phyloP scores from a whole-genome alignment of 2,329 filamentous ascomycete genomes.

The Hymenoscyphus scutula region DNA sequence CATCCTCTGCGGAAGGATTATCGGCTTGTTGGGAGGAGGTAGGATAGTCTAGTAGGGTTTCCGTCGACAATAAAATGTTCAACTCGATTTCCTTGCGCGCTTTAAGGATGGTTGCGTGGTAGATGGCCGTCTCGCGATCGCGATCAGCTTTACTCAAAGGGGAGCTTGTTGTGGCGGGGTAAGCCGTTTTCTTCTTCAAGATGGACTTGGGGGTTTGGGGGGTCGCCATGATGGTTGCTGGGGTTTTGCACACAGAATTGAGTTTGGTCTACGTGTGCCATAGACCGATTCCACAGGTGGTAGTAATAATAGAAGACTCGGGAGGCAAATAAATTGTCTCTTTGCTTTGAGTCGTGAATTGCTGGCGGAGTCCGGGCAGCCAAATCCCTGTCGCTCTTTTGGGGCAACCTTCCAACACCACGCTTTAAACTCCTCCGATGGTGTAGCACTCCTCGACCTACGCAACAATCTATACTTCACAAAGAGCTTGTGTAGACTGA shows the following conservation, averaged over 20 bases:
- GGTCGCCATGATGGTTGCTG: conserved; percentile 29
- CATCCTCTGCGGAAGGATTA: conserved; percentile 58
- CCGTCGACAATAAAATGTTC: conserved; percentile 71
- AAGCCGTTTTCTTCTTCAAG: conserved; percentile 55
- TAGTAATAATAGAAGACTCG: background rate
- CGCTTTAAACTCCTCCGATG: background rate
- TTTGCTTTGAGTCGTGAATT: background rate
- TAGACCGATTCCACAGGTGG: background rate
- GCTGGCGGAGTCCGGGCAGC: background rate
- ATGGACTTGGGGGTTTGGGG: conserved; percentile 49
- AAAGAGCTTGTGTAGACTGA: background rate
- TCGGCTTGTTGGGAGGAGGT: conserved; percentile 49
- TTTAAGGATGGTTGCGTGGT: conserved; percentile 81
- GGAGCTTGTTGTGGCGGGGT: conserved; percentile 40
- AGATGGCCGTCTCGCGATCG: conserved; percentile 65
- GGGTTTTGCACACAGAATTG: background rate
- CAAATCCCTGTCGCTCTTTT: background rate
- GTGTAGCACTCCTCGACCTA: background rate
- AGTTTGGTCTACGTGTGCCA: background rate
- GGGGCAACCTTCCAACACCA: background rate
- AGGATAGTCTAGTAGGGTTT: conserved; percentile 45
- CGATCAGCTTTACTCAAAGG: conserved; percentile 41
- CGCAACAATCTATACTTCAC: background rate
- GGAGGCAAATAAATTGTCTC: background rate
- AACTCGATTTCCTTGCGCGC: conserved; percentile 76